Evolutionary conservation across 352 stramenopile genomes (phyloP), one percentile per base, ranked within the genome.

Genomic region (Poterioochromonas sp.): DNA sequence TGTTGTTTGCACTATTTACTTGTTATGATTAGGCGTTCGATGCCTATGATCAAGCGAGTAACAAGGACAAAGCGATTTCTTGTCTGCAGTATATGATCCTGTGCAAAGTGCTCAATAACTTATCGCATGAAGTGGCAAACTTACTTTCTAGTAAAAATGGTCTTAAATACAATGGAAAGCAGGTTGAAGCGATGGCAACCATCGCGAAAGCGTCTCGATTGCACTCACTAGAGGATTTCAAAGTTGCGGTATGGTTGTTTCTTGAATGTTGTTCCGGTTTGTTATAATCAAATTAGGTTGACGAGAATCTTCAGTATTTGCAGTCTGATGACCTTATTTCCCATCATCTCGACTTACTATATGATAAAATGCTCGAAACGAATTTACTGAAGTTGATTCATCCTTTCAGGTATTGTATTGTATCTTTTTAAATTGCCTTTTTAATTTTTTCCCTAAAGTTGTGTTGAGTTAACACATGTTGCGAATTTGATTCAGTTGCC

Each of bases 321-420:
- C 79, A 88, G 76, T 79, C 86, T 58, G 88, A 95, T 82, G 73
- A 91, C 26, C 82, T 93, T 29, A 92, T 93, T 82, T 86, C 85
- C 81, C 92, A 94, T 84, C 96, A 99, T 86, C 83, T 99, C 41
- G 86, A 92, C 58, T 92, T 97, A 80, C 88, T 99, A 29, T 95
- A 98, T 83, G 94, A 98, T 79, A 92, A 97, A 83, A 86, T 99
- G 37, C 86, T 99, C 15, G 96, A 99, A 82, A 95, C 89, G 63
- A 99, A 99, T 85, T 84, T 99, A 71, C 94, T 98, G 84, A 97
- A 97, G 82, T 97, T 99, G 81, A 98, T 99, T 79, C 94, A 98
- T 86, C 94, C 94, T 20, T 97, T 96, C 83, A 97, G 90, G 37
- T 97, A 92, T n/a, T n/a, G n/a, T n/a, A n/a, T n/a, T n/a, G n/a